phyloP scores from a whole-genome alignment of 2,329 filamentous ascomycete genomes.

The Neofusicoccum kwambonambiense region DNA sequence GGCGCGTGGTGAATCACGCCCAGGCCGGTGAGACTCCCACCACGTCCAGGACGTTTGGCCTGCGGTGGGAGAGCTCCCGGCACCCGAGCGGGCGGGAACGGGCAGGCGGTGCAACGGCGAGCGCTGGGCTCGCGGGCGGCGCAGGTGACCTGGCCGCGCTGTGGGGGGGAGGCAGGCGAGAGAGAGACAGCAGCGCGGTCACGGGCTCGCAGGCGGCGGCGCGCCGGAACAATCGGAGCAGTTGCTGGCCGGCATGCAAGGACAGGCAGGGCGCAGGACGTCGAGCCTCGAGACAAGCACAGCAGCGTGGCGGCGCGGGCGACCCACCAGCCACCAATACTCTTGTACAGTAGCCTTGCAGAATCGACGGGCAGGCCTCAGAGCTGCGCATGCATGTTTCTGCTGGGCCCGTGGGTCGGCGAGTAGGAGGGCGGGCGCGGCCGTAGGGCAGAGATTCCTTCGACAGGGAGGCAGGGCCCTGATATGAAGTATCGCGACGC shows the following conservation, averaged over 20 bases:
- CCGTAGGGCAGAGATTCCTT: conserved; percentile 19
- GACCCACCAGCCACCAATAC: conserved; percentile 37
- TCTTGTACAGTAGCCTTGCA: conserved; percentile 37
- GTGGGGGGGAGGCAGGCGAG: not conserved
- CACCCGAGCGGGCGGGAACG: not conserved
- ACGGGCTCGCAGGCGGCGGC: not conserved
- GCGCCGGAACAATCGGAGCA: conserved; percentile 8
- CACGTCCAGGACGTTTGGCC: not conserved
- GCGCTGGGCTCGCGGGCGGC: not conserved
- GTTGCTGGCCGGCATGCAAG: not conserved
- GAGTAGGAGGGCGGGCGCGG: not conserved
- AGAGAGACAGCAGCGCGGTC: not conserved
- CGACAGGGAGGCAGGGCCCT: not conserved
- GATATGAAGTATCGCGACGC: not conserved
- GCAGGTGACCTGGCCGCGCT: not conserved
- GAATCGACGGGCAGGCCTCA: conserved; percentile 25
- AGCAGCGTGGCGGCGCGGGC: conserved; percentile 11
- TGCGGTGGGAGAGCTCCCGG: too few relatives aligned
- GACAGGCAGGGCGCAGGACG: not conserved
- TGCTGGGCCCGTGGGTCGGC: not conserved
- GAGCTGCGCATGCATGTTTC: conserved; percentile 4
- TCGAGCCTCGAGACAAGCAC: not conserved
- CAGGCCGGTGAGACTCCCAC: not conserved
- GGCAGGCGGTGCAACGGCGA: not conserved
- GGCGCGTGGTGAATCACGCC: not conserved